phyloP scores from a whole-genome alignment of 2,329 filamentous ascomycete genomes.

The Metarhizium robertsii region DNA sequence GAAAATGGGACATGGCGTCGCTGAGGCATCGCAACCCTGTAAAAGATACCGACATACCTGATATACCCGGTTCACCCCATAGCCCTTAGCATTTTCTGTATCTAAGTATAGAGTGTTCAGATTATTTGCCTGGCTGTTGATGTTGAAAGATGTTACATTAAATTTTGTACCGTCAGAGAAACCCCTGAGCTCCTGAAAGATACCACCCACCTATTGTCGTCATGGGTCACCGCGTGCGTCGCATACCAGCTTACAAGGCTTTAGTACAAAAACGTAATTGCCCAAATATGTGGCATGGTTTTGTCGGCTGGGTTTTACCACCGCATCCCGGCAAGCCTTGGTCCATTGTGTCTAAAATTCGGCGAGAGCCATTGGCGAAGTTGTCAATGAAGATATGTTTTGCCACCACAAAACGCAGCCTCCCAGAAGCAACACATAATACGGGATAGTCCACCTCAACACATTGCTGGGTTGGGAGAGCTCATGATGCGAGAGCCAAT shows the following conservation, averaged over 20 bases:
- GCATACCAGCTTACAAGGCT: neutral
- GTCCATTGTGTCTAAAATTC: slow-evolving; percentile 12
- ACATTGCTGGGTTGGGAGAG: slow-evolving; percentile 13
- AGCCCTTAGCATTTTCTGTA: slow-evolving; percentile 18
- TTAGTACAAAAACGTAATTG: no score
- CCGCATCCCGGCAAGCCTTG: neutral
- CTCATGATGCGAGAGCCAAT: slow-evolving; percentile 24
- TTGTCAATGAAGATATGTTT: slow-evolving; percentile 63
- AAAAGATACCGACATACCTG: slow-evolving; percentile 28
- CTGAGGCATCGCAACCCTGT: slow-evolving; percentile 30
- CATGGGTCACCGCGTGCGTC: neutral
- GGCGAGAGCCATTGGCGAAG: slow-evolving; percentile 27
- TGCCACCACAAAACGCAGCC: slow-evolving; percentile 66
- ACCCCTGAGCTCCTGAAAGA: neutral
- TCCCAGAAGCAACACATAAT: slow-evolving; percentile 66
- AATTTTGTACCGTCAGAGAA: neutral
- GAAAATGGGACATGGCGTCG: slow-evolving; percentile 25
- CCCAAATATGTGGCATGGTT: no score
- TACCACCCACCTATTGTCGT: neutral
- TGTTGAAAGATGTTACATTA: slow-evolving; percentile 4
- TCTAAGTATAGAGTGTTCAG: neutral
- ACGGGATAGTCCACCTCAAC: slow-evolving; percentile 59
- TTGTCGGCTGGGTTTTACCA: no score
- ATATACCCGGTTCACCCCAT: slow-evolving; percentile 39
- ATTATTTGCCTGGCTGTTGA: neutral